phyloP scores from a whole-genome alignment of 1,139 yeast species.

The Yamadazyma oceani region DNA sequence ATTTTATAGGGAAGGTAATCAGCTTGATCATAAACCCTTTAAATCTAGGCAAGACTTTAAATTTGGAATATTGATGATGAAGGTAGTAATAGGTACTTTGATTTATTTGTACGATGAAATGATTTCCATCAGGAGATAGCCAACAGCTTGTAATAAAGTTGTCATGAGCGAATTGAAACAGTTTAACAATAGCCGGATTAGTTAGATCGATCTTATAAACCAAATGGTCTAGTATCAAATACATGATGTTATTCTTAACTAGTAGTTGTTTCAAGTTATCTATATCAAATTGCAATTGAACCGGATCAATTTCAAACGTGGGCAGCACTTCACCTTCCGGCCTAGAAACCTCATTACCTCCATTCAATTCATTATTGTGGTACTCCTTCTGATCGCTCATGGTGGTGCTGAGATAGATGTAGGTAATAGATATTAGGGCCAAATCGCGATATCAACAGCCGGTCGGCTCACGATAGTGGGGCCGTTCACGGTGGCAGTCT shows the following conservation, averaged over 20 bases:
- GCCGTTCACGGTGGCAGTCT: too few relatives aligned
- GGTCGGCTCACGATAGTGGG: too few relatives aligned
- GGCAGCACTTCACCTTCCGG: slow-evolving; percentile 19
- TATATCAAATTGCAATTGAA: slow-evolving; percentile 43
- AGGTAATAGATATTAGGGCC: too few relatives aligned
- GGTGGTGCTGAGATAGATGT: too few relatives aligned
- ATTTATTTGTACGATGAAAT: slow-evolving; percentile 32
- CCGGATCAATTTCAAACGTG: slow-evolving; percentile 38
- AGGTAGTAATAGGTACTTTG: slow-evolving; percentile 29
- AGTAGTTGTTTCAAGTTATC: slow-evolving; percentile 25
- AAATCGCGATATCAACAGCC: too few relatives aligned
- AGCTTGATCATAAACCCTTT: slow-evolving; percentile 28
- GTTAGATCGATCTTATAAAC: slow-evolving; percentile 36
- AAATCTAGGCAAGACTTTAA: slow-evolving; percentile 34
- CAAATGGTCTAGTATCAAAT: slow-evolving; percentile 22
- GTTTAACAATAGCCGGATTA: slow-evolving; percentile 37
- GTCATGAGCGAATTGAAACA: slow-evolving; percentile 24
- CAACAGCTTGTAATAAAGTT: slow-evolving; percentile 29
- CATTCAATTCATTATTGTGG: background rate
- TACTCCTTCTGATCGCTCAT: background rate
- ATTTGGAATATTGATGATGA: slow-evolving; percentile 30
- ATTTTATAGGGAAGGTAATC: slow-evolving; percentile 25
- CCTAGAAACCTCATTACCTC: background rate
- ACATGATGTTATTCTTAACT: slow-evolving; percentile 38
- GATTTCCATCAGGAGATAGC: slow-evolving; percentile 42